A percentile compares a stretch with the other conserved stretches of the same genome.
Evolutionary conservation across 2,329 filamentous ascomycete species (phyloP).

Genomic region (Phialemoniopsis sp.): DNA sequence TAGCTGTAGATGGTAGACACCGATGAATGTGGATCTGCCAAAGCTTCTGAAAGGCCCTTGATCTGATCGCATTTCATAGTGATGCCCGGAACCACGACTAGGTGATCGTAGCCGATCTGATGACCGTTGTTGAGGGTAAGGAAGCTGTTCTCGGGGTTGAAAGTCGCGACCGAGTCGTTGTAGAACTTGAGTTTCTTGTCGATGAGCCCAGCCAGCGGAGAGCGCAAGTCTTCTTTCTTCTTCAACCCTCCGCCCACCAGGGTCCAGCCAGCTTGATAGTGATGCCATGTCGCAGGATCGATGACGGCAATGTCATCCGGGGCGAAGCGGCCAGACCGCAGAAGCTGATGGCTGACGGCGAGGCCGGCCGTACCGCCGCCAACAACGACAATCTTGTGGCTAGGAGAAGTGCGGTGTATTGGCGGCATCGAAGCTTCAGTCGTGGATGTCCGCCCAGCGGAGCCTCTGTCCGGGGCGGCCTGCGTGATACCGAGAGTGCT

Average conservation of each 20-base stretch:
- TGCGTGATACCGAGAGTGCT: conserved; percentile 8
- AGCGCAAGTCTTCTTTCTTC: conserved; percentile 52
- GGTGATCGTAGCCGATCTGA: conserved; percentile 57
- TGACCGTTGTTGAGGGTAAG: conserved; percentile 52
- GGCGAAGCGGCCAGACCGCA: conserved; percentile 51
- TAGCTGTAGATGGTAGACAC: conserved; percentile 58
- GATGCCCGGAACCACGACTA: conserved; percentile 59
- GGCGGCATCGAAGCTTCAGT: conserved; percentile 18
- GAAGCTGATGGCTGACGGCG: conserved; percentile 63
- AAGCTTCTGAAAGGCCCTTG: conserved; percentile 52
- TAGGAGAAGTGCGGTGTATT: conserved; percentile 19
- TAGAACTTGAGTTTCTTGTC: conserved; percentile 61
- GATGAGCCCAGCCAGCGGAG: conserved; percentile 44
- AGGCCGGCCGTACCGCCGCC: conserved; percentile 65
- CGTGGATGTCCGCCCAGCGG: conserved; percentile 15
- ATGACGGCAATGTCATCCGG: conserved; percentile 60
- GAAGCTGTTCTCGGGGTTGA: conserved; percentile 52
- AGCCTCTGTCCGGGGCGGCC: conserved; percentile 8
- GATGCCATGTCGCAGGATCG: conserved; percentile 58
- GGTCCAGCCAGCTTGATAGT: conserved; percentile 70
- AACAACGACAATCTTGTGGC: conserved; percentile 63
- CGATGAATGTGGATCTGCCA: conserved; percentile 37
- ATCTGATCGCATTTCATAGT: conserved; percentile 44
- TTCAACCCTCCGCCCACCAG: conserved; percentile 64
- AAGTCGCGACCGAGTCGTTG: conserved; percentile 40